A percentile compares a stretch with the other conserved stretches of the same genome.
Conservation (phyloP, 139 green algal genomes). For the Chlorella sp. region DNA sequence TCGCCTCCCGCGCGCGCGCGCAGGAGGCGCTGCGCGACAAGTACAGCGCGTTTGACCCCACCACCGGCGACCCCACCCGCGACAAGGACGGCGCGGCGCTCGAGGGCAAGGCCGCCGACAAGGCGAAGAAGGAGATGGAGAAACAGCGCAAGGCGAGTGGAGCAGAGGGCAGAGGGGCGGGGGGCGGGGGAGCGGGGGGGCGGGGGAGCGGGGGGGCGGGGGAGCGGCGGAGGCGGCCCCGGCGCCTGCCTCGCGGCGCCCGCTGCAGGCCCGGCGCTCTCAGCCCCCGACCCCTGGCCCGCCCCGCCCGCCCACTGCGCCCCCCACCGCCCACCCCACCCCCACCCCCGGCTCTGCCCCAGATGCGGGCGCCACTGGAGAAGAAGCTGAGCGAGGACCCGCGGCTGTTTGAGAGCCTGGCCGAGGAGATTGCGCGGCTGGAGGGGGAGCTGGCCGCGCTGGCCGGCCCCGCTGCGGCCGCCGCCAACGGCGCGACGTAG, state of each 20-base stretch:
- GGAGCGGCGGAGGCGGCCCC: too few species aligned
- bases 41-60: slow-evolving; percentile 71
- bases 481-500: too few species aligned
- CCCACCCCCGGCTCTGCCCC: neutral
- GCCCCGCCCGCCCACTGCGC: neutral
- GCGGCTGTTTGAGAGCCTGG: slow-evolving; percentile 16
- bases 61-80: slow-evolving; percentile 76
- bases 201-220: too few species aligned
- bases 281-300: too few species aligned
- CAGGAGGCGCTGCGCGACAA: slow-evolving; percentile 65
- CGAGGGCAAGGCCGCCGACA: slow-evolving; percentile 77
- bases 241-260: too few species aligned
- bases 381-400: slow-evolving; percentile 34
- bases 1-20: too few species aligned
- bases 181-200: neutral
- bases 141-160: slow-evolving; percentile 54
- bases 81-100: slow-evolving; percentile 77
- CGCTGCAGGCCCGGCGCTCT: too few species aligned
- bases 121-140: slow-evolving; percentile 78
- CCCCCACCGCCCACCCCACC: neutral
- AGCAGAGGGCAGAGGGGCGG: neutral
- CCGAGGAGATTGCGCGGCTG: slow-evolving; percentile 11
- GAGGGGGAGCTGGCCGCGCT: slow-evolving; percentile 22
- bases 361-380: slow-evolving; percentile 32
- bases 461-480: too few species aligned